Evolutionary conservation across 495 filamentous ascomycete species (phyloP).

Genomic region (Daldinia concentrica): DNA sequence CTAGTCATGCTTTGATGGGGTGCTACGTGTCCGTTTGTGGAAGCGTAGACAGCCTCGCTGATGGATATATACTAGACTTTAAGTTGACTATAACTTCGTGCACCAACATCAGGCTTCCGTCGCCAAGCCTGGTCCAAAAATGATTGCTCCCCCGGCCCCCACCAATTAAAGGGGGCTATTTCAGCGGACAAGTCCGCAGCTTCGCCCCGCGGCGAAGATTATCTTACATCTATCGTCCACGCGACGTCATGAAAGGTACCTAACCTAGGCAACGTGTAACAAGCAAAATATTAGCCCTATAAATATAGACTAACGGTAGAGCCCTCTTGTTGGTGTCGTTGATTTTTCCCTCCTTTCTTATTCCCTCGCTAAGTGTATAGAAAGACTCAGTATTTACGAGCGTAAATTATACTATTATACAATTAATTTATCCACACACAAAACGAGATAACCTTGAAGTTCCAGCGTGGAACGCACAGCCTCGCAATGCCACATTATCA

Average conservation of each 20-base stretch:
- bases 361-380: background rate
- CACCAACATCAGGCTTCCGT: background rate
- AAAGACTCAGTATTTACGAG: background rate
- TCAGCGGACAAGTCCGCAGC: background rate
- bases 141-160: background rate
- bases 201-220: constrained; percentile 26
- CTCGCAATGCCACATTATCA: constrained; percentile 32
- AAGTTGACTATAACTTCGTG: background rate
- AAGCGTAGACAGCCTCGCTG: constrained; percentile 6
- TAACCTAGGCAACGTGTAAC: background rate
- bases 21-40: background rate
- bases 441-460: background rate
- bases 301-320: background rate
- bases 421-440: background rate
- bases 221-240: background rate
- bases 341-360: background rate
- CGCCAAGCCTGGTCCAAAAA: background rate
- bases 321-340: background rate
- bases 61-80: background rate
- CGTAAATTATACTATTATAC: background rate
- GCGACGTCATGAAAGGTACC: constrained; percentile 16
- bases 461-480: background rate
- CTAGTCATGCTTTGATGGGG: background rate
- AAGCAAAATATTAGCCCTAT: background rate
- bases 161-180: background rate